Evolutionary conservation across 208 protist species (phyloP).

Genomic region (Borovskyia barvae): DNA sequence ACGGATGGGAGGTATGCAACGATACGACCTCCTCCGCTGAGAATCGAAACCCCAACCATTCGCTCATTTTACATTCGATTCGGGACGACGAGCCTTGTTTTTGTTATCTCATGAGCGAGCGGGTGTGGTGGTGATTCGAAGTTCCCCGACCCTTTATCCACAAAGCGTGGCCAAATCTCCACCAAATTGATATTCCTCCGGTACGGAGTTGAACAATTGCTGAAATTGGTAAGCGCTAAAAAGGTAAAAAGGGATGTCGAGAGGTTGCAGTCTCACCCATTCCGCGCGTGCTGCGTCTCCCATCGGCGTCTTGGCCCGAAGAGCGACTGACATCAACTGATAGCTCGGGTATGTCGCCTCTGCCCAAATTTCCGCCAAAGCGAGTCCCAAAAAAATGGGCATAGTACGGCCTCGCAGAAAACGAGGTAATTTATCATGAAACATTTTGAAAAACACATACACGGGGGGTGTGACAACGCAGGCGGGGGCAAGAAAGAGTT

Average conservation of each 20-base stretch:
- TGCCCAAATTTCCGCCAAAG: conserved; percentile 76
- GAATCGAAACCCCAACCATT: too few species aligned
- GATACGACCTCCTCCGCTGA: not conserved
- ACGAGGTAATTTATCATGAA: conserved; percentile 67
- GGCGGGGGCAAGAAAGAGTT: conserved; percentile 76
- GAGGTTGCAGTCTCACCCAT: conserved; percentile 82
- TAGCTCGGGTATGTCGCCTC: conserved; percentile 85
- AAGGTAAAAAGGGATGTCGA: conserved; percentile 82
- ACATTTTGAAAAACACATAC: conserved; percentile 84
- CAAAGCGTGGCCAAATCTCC: conserved; percentile 74
- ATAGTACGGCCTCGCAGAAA: conserved; percentile 61
- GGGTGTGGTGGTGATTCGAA: too few species aligned
- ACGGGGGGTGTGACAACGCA: conserved; percentile 75
- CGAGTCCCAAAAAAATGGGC: conserved; percentile 65
- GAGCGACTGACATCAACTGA: conserved; percentile 72
- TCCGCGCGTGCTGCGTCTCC: conserved; percentile 89
- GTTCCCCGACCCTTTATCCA: too few species aligned
- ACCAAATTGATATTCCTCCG: conserved; percentile 71
- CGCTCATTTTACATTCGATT: too few species aligned
- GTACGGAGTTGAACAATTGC: conserved; percentile 70
- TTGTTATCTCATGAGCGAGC: too few species aligned
- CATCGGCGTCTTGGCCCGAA: conserved; percentile 85
- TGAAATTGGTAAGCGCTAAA: conserved; percentile 85
- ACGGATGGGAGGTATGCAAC: too few species aligned
- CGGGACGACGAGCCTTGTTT: too few species aligned